A percentile compares a stretch with the other conserved stretches of the same genome.
phyloP scores from a whole-genome alignment of 306 rosid species.

The Glycyrrhiza uralensis region DNA sequence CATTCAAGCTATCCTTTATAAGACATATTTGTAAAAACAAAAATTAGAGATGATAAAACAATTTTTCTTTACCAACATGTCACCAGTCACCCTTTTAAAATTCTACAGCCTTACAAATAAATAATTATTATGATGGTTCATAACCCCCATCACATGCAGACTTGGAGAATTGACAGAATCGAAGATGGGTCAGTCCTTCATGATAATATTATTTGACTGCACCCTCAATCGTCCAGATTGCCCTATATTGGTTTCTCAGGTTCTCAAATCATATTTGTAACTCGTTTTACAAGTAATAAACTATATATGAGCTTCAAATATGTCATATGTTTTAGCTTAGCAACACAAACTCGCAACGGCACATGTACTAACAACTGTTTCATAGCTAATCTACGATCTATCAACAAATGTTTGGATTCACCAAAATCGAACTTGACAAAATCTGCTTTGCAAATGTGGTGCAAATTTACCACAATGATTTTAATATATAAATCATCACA shows the following conservation, averaged over 20 bases:
- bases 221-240: not conserved
- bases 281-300: not conserved
- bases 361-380: not conserved
- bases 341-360: not conserved
- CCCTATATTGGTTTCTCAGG: not conserved
- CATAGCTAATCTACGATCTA: not conserved
- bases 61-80: not conserved
- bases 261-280: not conserved
- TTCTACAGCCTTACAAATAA: not conserved
- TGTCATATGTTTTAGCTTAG: not conserved
- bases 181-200: not conserved
- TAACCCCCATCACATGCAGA: not conserved
- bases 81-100: not conserved
- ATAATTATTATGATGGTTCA: not conserved
- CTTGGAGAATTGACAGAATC: not conserved
- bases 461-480: not conserved
- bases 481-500: not conserved
- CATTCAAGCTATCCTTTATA: not conserved
- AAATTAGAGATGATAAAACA: not conserved
- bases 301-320: not conserved
- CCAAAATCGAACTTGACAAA: not conserved
- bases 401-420: not conserved
- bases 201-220: not conserved
- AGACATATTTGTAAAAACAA: not conserved
- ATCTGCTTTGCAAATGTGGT: not conserved